Evolutionary conservation across 306 rosid species (phyloP), one percentile per base, ranked within the genome.

Genomic region (Glycine soja): DNA sequence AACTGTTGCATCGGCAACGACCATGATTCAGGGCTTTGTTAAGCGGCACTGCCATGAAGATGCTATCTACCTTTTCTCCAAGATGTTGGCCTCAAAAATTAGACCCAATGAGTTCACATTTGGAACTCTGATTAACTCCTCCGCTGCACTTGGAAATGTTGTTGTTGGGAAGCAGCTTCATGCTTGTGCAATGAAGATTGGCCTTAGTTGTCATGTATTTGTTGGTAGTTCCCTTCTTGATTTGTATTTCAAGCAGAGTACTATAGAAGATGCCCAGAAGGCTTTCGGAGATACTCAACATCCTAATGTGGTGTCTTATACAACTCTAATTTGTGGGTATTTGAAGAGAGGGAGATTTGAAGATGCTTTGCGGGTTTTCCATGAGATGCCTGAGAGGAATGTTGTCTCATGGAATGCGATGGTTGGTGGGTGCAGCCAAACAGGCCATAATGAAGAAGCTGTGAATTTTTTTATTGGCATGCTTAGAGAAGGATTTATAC

Each of bases 281-380:
- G 89, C 90, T 80, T 92, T 92, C 13, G 75, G 77, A 62, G 97
- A 92, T 79, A 91, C 88, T 30, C 61, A 14, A 2, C 38, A 63
- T 32, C 97, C 94, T 5, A 91, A 95, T 85, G 97, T 95, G 80
- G 97, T 95, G 74, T 91, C 98, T 72, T 88, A 90, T 65, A 95
- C 98, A 6, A 80, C 97, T 72, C 72, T 95, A 87, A 89, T 92
- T 54, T 70, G 87, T 79, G 97, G 97, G 32, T 93, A 87, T 84
- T 69, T 95, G 78, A 92, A 89, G 85, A 86, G 64, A 70, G 73
- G 80, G 57, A 91, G 79, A 86, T 81, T 88, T 77, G 80, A 87
- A 54, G 95, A 90, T 72, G 99, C 97, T 52, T 52, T 79, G 56
- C 80, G 6, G 52, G 83, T 95, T 82, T 95, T 95, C 47, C 58